Evolutionary conservation across 1,284 basidiomycete species (phyloP), one percentile per base, ranked within the genome.

Genomic region (Nidula niveotomentosa): DNA sequence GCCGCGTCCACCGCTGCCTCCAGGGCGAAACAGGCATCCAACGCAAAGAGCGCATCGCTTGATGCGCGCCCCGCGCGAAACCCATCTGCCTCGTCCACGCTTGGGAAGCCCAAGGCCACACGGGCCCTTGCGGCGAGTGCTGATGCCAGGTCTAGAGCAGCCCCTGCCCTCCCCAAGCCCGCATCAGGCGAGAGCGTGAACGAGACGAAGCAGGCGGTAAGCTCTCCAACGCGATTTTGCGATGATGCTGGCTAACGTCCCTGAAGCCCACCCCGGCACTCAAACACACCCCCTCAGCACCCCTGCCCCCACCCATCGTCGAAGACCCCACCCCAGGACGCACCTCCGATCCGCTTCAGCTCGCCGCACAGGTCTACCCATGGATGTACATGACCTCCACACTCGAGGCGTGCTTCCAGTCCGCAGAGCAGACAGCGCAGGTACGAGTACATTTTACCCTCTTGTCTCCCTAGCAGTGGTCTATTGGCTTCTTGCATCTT

Each of bases 331-430:
- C 18, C 12, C 65, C 63, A 17, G 44, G 60, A 10, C 58, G 56
- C 15, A 68, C 65, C 0, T 61, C 69, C 34, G 74, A 78, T 56
- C 56, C 74, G 13, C 63, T 77, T 5, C 73, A 77, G 58, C 63
- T 76, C n/a, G 75, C 74, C 3, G 74, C 77, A 17, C 75, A 78
- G 53, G 62, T 71, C 8, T 77, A 79, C 55, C 74, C 79, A 59
- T 81, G 79, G 79, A 56, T 75, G 36, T 77, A 76, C 58, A 81
- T 81, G 78, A 73, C 72, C 9, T 75, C 75, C 30, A 76, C 76
- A 0, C 66, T 82, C 17, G 77, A 80, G 34, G 75, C 76, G 6
- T 76, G 74, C 54, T 79, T 81, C 61, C 60, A 74, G 39, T 58
- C 62, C 13, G 69, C 75, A 12, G 72, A 77, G 61, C 55, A 65